These are phyloP conservation scores for Zymoseptoria ardabiliae DNA, from an alignment of 2,329 filamentous ascomycete species.

Conservation along the genomic window DNA sequence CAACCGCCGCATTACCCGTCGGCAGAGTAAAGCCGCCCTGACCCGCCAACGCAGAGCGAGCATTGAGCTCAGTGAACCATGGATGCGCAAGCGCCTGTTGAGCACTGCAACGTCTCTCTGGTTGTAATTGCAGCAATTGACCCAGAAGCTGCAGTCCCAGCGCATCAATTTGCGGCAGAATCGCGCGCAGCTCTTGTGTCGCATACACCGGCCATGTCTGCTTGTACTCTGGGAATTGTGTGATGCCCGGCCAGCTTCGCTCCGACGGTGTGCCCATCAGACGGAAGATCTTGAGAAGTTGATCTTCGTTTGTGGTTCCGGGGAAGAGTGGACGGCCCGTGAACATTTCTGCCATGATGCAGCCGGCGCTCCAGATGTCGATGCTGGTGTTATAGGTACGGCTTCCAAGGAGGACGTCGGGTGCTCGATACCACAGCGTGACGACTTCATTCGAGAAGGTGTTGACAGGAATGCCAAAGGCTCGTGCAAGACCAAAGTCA, in stretches of 20 bases:
- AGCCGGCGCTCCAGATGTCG: conserved; percentile 92
- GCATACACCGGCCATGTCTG: conserved; percentile 88
- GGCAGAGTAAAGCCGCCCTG: conserved; percentile 18
- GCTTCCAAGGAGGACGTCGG: conserved; percentile 83
- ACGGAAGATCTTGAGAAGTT: conserved; percentile 92
- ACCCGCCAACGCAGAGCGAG: conserved; percentile 15
- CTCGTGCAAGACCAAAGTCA: conserved; percentile 81
- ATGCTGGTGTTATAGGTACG: conserved; percentile 90
- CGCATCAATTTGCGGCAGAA: conserved; percentile 84
- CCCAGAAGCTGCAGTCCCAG: conserved; percentile 80
- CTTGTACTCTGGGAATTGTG: conserved; percentile 96
- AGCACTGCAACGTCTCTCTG: conserved; percentile 84
- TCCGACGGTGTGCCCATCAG: conserved; percentile 98
- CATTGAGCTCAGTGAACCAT: conserved; percentile 75
- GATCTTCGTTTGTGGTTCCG: conserved; percentile 96
- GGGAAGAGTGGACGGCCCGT: conserved; percentile 77
- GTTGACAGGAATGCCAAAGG: conserved; percentile 82
- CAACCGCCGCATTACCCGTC: conserved; percentile 11
- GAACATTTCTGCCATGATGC: conserved; percentile 96
- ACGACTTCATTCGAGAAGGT: conserved; percentile 95
- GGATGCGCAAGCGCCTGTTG: conserved; percentile 79
- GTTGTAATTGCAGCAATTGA: conserved; percentile 85
- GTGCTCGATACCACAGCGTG: conserved; percentile 85
- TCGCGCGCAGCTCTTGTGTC: conserved; percentile 79
- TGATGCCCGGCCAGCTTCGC: conserved; percentile 90